Base-by-base conservation (phyloP, 495 filamentous ascomycete species). In the Friedmanniomyces endolithicus region DNA sequence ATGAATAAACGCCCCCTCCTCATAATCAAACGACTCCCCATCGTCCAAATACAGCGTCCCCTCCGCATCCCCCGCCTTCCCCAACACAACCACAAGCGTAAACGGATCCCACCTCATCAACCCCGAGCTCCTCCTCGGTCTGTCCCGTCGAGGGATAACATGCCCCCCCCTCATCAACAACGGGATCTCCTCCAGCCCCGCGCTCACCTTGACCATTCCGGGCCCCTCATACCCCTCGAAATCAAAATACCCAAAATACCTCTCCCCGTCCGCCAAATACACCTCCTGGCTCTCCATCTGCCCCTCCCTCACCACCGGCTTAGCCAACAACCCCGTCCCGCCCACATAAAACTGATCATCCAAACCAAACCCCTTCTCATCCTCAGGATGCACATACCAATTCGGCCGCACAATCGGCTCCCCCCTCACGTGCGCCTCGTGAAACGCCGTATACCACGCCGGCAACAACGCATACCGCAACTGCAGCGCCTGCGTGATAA, bases 381-480 rank as follows among this genome's bases (percentile, higher is more conserved):
- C 89, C n/a, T 74, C 68, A 0, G 92, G 94, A 65, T 94, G 87
- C 20, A 85, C 83, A 68, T 89, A 95, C 72, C 86, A 97, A 64
- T 95, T 85, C 11, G 92, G 92, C 43, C 87, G 78, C 56, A 97
- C 72, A 64, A 98, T 90, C 14, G 92, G 92, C 24, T 78, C 85
- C 44, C 90, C 94, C 37, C 85, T 82, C 37, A 81, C 73, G 58
- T 82, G 82, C 11, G 92, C 88, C 63, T 90, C 82, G 54, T 90
- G 87, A 78, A 97, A 98, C 17, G 88, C 88, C 11, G 90, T 96
- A 64, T 98, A 98, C 92, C 90, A 97, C 11, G 86, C 80, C 12
- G 92, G 92, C 20, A 98, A 77, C 48, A 98, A 78, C 59, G 83
- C 80, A 68, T 98, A 98, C 33, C 92, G 79, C 41, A 97, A 75